A percentile compares a stretch with the other conserved stretches of the same genome.
These are phyloP conservation scores for Suaeda aralocaspica DNA, from an alignment of 148 eudicot species.

Conservation along the genomic window DNA sequence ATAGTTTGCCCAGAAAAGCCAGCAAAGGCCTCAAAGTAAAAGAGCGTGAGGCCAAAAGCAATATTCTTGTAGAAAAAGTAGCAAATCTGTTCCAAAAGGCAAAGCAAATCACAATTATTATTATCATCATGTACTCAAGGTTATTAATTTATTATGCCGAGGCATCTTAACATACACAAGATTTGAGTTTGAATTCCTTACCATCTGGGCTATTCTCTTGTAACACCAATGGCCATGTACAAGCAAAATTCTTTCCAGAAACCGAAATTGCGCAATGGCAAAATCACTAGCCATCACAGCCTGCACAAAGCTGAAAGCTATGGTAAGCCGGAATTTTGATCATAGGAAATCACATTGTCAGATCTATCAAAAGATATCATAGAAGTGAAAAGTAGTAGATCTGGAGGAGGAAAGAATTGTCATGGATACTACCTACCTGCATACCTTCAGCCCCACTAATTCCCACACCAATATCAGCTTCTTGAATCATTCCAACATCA, in stretches of 20 bases:
- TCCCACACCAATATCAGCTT: slow-evolving; percentile 97
- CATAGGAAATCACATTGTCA: not conserved
- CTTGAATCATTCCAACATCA: slow-evolving; percentile 99
- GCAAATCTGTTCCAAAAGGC: slow-evolving; percentile 58
- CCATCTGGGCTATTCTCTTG: slow-evolving; percentile 96
- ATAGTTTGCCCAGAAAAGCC: slow-evolving; percentile 88
- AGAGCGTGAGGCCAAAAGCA: slow-evolving; percentile 88
- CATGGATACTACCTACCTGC: slow-evolving; percentile 66
- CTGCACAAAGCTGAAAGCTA: slow-evolving; percentile 50
- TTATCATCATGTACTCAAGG: not conserved
- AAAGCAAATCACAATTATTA: slow-evolving; percentile 1
- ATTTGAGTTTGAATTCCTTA: slow-evolving; percentile 28
- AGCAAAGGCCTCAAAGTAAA: slow-evolving; percentile 88
- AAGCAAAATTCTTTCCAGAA: slow-evolving; percentile 81
- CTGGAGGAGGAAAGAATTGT: not conserved
- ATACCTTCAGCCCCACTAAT: slow-evolving; percentile 97
- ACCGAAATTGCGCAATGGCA: slow-evolving; percentile 87
- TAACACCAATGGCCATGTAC: slow-evolving; percentile 99
- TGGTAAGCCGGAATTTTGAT: slow-evolving; percentile 29
- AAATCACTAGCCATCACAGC: slow-evolving; percentile 99
- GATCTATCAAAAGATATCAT: not conserved
- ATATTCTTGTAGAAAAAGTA: slow-evolving; percentile 97
- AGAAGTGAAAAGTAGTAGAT: not conserved
- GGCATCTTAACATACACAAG: not conserved
- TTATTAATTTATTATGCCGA: too few species aligned